Conservation (phyloP, 768 basidiomycete genomes). For the Amanita rimosa region DNA sequence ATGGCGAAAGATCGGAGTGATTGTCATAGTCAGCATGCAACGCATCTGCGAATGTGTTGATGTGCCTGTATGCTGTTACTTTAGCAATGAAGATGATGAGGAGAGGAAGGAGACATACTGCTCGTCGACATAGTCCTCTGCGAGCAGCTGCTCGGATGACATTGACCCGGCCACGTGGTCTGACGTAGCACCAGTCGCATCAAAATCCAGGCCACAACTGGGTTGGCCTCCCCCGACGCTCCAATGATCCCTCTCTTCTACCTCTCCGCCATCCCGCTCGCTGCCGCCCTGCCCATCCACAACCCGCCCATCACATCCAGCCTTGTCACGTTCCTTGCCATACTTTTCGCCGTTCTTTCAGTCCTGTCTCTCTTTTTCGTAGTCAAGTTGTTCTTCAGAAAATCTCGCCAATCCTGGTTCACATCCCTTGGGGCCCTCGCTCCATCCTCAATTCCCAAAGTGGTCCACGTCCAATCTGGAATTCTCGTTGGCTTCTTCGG, state of each 20-base stretch:
- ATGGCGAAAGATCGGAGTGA: slow-evolving; percentile 22
- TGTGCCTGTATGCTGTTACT: slow-evolving; percentile 25
- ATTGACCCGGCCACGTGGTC: background rate
- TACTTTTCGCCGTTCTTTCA: slow-evolving; percentile 15
- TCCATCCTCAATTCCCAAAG: slow-evolving; percentile 7
- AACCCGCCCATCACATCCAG: slow-evolving; percentile 26
- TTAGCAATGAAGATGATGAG: background rate
- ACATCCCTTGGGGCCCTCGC: slow-evolving; percentile 10
- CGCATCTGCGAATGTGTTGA: slow-evolving; percentile 71
- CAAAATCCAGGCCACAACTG: background rate
- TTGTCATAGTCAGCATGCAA: slow-evolving; percentile 41
- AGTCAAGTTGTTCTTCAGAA: slow-evolving; percentile 18
- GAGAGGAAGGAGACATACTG: slow-evolving; percentile 31
- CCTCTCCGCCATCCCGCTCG: background rate
- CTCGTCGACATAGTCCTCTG: slow-evolving; percentile 58
- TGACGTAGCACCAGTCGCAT: background rate
- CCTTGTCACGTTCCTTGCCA: slow-evolving; percentile 21
- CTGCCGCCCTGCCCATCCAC: slow-evolving; percentile 10
- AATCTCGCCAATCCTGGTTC: slow-evolving; percentile 20
- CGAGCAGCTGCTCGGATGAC: slow-evolving; percentile 22
- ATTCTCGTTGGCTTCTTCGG: slow-evolving; percentile 33
- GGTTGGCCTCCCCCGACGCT: too few species aligned
- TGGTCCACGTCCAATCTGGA: slow-evolving; percentile 12
- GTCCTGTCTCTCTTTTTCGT: slow-evolving; percentile 16
- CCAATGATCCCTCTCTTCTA: background rate